phyloP scores from a whole-genome alignment of 2,329 filamentous ascomycete species.

The Cytospora mali region DNA sequence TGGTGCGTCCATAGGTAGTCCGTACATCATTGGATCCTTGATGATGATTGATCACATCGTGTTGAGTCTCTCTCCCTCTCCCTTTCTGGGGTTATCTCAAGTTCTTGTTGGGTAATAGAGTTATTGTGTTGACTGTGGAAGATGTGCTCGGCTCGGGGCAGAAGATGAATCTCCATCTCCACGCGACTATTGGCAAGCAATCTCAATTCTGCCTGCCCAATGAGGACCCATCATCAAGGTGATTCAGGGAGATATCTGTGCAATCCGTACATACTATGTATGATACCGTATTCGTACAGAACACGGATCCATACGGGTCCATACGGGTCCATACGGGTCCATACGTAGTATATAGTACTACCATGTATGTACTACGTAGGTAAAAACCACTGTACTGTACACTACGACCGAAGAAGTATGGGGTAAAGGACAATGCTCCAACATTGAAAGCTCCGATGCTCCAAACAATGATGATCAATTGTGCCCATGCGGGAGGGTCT shows the following conservation, averaged over 20 bases:
- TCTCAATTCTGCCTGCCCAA: slow-evolving; percentile 15
- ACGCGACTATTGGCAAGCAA: slow-evolving; percentile 20
- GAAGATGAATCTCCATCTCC: slow-evolving; percentile 18
- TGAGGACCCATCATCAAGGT: slow-evolving; percentile 3
- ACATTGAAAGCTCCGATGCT: neutral
- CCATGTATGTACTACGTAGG: slow-evolving; percentile 1
- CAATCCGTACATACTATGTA: no score
- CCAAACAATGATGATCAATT: neutral
- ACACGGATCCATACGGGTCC: neutral
- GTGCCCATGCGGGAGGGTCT: neutral
- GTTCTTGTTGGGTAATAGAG: no score
- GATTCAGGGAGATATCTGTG: slow-evolving; percentile 11
- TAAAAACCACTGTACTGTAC: neutral
- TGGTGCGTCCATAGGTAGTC: no score
- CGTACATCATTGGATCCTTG: no score
- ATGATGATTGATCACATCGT: no score
- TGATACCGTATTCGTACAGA: neutral
- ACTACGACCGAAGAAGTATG: slow-evolving; percentile 7
- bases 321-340: neutral
- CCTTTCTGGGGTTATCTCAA: no score
- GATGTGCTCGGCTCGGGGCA: slow-evolving; percentile 7
- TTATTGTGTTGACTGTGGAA: neutral
- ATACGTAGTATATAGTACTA: neutral
- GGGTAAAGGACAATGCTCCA: slow-evolving; percentile 23
- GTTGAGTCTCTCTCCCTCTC: no score